Evolutionary conservation across 2,329 filamentous ascomycete genomes (phyloP).

Genomic region (Fusarium verticillioides): DNA sequence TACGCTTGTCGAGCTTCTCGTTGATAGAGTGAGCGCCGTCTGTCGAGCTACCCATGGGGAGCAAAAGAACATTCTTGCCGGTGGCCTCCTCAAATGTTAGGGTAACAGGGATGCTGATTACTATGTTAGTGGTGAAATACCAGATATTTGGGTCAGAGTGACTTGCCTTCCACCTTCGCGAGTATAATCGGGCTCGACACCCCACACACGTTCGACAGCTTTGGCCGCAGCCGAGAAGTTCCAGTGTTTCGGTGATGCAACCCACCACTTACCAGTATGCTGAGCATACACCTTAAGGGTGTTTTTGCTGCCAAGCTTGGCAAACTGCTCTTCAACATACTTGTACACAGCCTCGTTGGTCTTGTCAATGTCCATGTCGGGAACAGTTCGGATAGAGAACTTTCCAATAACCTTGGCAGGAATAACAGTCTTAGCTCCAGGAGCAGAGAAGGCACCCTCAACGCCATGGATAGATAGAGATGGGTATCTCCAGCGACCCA

Average conservation of each 20-base stretch:
- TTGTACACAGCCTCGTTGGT: slow-evolving; percentile 88
- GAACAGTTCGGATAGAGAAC: slow-evolving; percentile 97
- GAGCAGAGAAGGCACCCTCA: slow-evolving; percentile 92
- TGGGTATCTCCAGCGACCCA: slow-evolving; percentile 95
- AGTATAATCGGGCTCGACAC: slow-evolving; percentile 92
- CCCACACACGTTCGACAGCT: slow-evolving; percentile 96
- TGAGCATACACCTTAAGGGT: slow-evolving; percentile 82
- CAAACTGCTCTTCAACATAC: slow-evolving; percentile 85
- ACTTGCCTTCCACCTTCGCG: slow-evolving; percentile 89
- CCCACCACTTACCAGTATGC: slow-evolving; percentile 99
- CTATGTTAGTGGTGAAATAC: slow-evolving; percentile 24
- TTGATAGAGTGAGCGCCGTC: slow-evolving; percentile 98
- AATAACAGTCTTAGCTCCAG: slow-evolving; percentile 98
- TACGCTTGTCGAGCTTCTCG: slow-evolving; percentile 95
- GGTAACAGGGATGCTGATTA: slow-evolving; percentile 87
- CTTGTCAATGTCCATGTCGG: slow-evolving; percentile 93
- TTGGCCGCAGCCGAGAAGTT: slow-evolving; percentile 96
- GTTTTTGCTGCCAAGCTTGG: slow-evolving; percentile 92
- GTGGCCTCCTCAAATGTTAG: slow-evolving; percentile 97
- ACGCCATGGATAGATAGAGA: slow-evolving; percentile 94
- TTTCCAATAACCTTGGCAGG: slow-evolving; percentile 98
- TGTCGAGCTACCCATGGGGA: slow-evolving; percentile 97
- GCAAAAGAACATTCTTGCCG: slow-evolving; percentile 93
- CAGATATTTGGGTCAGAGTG: background rate
- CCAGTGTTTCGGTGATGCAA: slow-evolving; percentile 97